phyloP scores from a whole-genome alignment of 2,329 filamentous ascomycete species.

The Aspergillus hortae region DNA sequence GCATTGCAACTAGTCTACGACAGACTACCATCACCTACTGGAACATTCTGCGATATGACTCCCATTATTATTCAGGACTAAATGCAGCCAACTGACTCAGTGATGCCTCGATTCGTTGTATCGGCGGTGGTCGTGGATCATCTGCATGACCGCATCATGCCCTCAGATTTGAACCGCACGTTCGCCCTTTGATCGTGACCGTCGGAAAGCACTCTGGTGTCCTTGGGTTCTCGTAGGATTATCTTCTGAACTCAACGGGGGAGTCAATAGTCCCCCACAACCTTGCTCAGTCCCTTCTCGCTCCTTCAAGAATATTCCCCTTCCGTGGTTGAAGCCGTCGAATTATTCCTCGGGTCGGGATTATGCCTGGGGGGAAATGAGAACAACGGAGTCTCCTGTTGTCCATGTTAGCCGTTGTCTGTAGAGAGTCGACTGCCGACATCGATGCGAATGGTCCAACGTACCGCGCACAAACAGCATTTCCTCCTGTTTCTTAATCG shows the following conservation, averaged over 20 bases:
- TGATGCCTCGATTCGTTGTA: too few relatives aligned
- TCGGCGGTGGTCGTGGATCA: too few relatives aligned
- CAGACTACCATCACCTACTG: too few relatives aligned
- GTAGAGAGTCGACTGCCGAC: too few relatives aligned
- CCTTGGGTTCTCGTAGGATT: conserved; percentile 3
- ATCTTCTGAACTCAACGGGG: conserved; percentile 9
- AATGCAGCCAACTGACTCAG: too few relatives aligned
- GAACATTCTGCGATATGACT: too few relatives aligned
- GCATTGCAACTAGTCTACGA: too few relatives aligned
- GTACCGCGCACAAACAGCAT: conserved; percentile 97
- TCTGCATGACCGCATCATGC: not conserved
- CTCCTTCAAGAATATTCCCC: not conserved
- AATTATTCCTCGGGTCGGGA: conserved; percentile 10
- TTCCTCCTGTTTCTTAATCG: conserved; percentile 92
- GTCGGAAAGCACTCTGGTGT: not conserved
- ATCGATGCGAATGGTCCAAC: conserved; percentile 21
- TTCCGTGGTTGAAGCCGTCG: not conserved
- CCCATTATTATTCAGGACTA: too few relatives aligned
- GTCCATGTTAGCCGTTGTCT: conserved; percentile 17
- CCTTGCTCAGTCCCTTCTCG: not conserved
- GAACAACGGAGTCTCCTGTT: conserved; percentile 67
- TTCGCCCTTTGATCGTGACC: not conserved
- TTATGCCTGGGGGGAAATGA: conserved; percentile 62
- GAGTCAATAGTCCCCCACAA: conserved; percentile 9
- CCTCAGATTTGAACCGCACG: not conserved